Percentiles rank a stretch among this genome's conserved stretches.
These are phyloP conservation scores for Sugiyamaella pinicola DNA, from an alignment of 1,139 yeast genomes.

Conservation along the genomic window DNA sequence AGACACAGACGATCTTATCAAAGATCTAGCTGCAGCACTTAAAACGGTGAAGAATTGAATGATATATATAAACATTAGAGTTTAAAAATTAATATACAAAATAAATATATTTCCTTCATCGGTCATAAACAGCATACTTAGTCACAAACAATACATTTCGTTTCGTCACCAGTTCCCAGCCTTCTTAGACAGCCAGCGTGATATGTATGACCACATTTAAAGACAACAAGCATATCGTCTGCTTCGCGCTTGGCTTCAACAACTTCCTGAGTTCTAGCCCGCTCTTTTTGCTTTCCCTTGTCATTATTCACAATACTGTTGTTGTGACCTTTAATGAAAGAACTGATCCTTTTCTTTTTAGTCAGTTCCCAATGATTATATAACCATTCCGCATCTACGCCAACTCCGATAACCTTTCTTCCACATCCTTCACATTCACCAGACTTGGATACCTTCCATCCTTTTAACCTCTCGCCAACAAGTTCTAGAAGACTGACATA, in stretches of 20 bases:
- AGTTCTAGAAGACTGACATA: constrained; percentile 49
- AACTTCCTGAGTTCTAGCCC: neutral
- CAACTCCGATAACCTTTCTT: constrained; percentile 63
- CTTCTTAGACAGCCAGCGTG: constrained; percentile 61
- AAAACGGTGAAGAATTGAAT: neutral
- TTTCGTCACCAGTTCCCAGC: constrained; percentile 41
- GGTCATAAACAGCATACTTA: no score
- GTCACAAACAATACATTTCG: constrained; percentile 30
- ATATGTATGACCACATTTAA: constrained; percentile 66
- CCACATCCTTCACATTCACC: constrained; percentile 74
- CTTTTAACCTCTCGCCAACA: constrained; percentile 49
- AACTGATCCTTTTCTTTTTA: constrained; percentile 25
- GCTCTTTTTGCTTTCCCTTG: constrained; percentile 14
- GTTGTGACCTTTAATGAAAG: constrained; percentile 4
- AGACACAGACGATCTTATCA: constrained; percentile 67
- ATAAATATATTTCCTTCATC: constrained; percentile 18
- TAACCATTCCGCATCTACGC: constrained; percentile 46
- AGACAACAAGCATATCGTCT: constrained; percentile 45
- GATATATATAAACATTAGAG: no score
- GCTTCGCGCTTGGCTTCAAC: constrained; percentile 13
- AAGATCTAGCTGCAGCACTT: constrained; percentile 58
- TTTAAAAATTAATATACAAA: constrained; percentile 4
- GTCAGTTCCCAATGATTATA: constrained; percentile 39
- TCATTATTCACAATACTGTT: neutral
- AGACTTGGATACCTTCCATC: constrained; percentile 59